phyloP scores from a whole-genome alignment of 148 eudicot genomes.

The Rhododendron henanense region DNA sequence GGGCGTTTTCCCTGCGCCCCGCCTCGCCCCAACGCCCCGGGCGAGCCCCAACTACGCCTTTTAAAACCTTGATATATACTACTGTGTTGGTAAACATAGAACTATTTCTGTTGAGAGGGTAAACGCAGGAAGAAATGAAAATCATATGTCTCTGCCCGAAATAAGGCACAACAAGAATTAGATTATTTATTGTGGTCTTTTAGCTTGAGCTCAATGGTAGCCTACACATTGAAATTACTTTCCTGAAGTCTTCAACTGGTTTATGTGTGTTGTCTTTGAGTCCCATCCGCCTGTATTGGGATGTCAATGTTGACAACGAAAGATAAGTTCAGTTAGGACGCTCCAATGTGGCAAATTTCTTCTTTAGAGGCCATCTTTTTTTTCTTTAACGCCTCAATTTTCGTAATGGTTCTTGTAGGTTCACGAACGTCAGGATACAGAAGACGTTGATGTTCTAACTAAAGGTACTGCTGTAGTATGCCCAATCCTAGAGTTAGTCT shows the following conservation, averaged over 20 bases:
- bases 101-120: not conserved
- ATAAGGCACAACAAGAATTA: not conserved
- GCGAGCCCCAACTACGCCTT: no score
- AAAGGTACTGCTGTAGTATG: constrained; percentile 26
- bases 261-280: not conserved
- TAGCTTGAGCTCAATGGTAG: no score
- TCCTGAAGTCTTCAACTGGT: not conserved
- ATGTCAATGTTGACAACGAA: not conserved
- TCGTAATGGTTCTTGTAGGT: constrained; percentile 22
- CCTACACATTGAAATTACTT: no score
- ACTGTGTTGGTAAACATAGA: not conserved
- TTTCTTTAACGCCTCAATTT: not conserved
- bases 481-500: no score
- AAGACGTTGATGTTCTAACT: constrained; percentile 41
- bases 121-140: not conserved
- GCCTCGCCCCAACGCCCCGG: no score
- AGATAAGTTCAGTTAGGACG: not conserved
- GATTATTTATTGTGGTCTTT: no score
- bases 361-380: not conserved
- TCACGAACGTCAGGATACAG: constrained; percentile 38
- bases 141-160: not conserved
- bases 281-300: not conserved
- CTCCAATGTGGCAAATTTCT: not conserved
- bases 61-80: no score
- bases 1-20: no score